Conservation (phyloP, 1,284 basidiomycete genomes). For the Malassezia psittaci region DNA sequence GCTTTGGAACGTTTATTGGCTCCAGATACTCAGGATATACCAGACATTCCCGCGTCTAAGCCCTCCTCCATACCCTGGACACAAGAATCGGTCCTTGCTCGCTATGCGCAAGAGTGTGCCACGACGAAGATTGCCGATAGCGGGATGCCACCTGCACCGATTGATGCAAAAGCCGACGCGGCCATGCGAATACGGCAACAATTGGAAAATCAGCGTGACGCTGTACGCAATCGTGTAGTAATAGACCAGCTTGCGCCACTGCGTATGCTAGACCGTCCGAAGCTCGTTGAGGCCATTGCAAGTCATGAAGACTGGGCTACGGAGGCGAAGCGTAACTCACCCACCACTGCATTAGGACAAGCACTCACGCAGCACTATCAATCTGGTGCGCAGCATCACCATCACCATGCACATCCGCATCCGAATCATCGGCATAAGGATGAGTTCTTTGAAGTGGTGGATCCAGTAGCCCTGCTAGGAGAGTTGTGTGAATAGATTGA, state of each 20-base stretch:
- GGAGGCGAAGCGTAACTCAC: neutral
- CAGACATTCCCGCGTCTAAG: neutral
- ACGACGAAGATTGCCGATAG: conserved; percentile 26
- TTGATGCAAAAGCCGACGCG: neutral
- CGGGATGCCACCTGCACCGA: neutral
- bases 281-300: conserved; percentile 27
- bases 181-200: conserved; percentile 2
- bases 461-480: conserved; percentile 36
- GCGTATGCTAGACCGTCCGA: conserved; percentile 30
- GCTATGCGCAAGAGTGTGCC: conserved; percentile 15
- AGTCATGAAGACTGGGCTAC: neutral
- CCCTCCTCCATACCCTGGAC: neutral
- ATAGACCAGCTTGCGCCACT: conserved; percentile 37
- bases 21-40: conserved; percentile 23
- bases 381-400: neutral
- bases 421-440: conserved; percentile 29
- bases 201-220: conserved; percentile 12
- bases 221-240: conserved; percentile 27
- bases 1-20: conserved; percentile 37
- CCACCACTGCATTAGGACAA: conserved; percentile 2
- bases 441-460: conserved; percentile 41
- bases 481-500: conserved; percentile 20
- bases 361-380: conserved; percentile 16
- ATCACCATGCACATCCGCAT: conserved; percentile 10
- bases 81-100: conserved; percentile 6